Evolutionary conservation across 495 filamentous ascomycete species (phyloP).

Genomic region (Aspergillus diversus): DNA sequence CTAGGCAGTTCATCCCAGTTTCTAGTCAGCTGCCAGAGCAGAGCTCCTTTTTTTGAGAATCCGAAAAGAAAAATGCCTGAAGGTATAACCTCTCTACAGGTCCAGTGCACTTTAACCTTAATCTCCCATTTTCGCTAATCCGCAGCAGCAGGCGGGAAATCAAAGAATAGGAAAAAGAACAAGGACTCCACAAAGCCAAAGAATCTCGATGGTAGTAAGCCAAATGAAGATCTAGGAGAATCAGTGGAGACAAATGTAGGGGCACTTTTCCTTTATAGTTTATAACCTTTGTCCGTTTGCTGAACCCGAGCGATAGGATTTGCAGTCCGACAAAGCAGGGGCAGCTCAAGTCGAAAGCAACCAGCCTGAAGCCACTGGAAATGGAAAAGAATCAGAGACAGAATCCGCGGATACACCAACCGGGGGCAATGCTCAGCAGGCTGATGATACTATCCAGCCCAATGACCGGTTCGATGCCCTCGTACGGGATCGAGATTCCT

Average conservation of each 20-base stretch:
- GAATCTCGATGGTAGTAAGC: slow-evolving; percentile 12
- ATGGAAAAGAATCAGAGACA: slow-evolving; percentile 24
- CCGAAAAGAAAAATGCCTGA: slow-evolving; percentile 39
- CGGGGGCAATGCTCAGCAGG: slow-evolving; percentile 8
- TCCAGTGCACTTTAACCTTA: not conserved
- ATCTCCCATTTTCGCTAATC: slow-evolving; percentile 13
- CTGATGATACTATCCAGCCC: slow-evolving; percentile 45
- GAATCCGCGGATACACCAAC: slow-evolving; percentile 5
- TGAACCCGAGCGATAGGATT: slow-evolving; percentile 19
- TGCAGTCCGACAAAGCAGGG: slow-evolving; percentile 26
- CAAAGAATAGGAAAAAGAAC: slow-evolving; percentile 76
- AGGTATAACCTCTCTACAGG: slow-evolving; percentile 19
- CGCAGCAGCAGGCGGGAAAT: slow-evolving; percentile 52
- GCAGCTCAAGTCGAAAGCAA: slow-evolving; percentile 18
- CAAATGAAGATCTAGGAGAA: slow-evolving; percentile 5
- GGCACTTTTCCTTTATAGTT: not conserved
- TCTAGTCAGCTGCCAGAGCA: not conserved
- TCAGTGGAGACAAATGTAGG: slow-evolving; percentile 8
- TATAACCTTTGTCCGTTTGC: not conserved
- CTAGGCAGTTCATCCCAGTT: not conserved
- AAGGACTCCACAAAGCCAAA: slow-evolving; percentile 54
- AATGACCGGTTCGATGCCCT: slow-evolving; percentile 71
- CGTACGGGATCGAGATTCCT: slow-evolving; percentile 74
- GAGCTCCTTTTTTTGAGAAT: not conserved
- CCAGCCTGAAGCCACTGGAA: slow-evolving; percentile 10